Base-by-base conservation (phyloP, 208 protist genomes). In the Wallacemonas sp. region DNA sequence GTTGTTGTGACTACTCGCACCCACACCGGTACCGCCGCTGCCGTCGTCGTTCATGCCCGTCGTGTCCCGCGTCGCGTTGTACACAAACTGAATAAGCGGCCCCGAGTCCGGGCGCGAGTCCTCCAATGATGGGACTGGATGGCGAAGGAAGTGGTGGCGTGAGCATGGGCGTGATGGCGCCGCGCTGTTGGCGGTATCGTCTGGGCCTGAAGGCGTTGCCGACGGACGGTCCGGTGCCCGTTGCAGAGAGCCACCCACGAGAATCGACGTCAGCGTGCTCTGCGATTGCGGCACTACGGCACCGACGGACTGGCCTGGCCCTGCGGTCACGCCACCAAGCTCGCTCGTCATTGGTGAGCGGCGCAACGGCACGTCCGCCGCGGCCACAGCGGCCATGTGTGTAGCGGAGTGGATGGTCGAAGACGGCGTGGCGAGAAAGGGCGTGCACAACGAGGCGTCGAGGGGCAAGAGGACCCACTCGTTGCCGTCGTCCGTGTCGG, bases 71-170 rank as follows among this genome's bases (percentile, higher is more conserved):
- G 5, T 26, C 24, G 8, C 30, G 9, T 26, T 3, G 32, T 57
- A 10, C 8, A 57, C 22, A n/a, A 57, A 57, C 6, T 57, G 50
- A n/a, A 57, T 57, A 3, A 57, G 50, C 13, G 50, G 50, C 30
- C 38, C 50, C n/a, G 26, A 21, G 30, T 34, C 10, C 19, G 41
- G 41, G 41, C 41, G n/a, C n/a, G n/a, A n/a, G n/a, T n/a, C n/a
- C n/a, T n/a, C n/a, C n/a, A n/a, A n/a, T n/a, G n/a, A n/a, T n/a
- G n/a, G n/a, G n/a, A n/a, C n/a, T n/a, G n/a, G n/a, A n/a, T n/a
- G n/a, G n/a, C n/a, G n/a, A n/a, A n/a, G n/a, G n/a, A n/a, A n/a
- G n/a, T n/a, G n/a, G n/a, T n/a, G n/a, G n/a, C n/a, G n/a, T n/a
- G n/a, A n/a, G n/a, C n/a, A n/a, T n/a, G n/a, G n/a, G n/a, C n/a